Evolutionary conservation across 805 yeast species (phyloP), one percentile per base, ranked within the genome.

Genomic region (Yarrowia sp.): DNA sequence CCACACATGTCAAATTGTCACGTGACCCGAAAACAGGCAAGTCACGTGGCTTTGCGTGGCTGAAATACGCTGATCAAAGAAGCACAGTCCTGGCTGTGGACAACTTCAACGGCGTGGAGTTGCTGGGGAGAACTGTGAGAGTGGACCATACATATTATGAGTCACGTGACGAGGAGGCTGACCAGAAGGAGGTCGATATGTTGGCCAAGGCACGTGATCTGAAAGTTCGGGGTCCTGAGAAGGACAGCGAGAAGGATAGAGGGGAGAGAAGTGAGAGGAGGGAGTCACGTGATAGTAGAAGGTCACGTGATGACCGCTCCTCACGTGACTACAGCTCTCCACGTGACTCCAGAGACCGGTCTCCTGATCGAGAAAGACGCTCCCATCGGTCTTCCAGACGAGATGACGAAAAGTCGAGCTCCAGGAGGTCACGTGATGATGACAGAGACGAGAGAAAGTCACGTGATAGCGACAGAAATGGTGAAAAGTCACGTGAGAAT

Each of bases 31-130:
- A 79, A 2, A 81, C 88, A 0, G 90, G 91, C 1, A 81, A 82
- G 65, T 84, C 90, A 1, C 80, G 81, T 64, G 95, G 96, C 7
- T 90, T 87, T 78, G 95, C 88, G 4, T 92, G 86, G 76, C 74
- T 93, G 68, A 89, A 90, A 74, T 93, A 90, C 71, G 93, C 88
- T 69, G 90, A 89, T 69, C 90, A 86, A 74, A 78, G 88, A 58
- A 88, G 96, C 1, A 85, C 96, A 17, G 82, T 90, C 0, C 77
- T 93, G 32, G 97, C 98, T 0, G 86, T 93, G 3, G 98, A 93
- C 75, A 93, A 93, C 73, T 79, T 93, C 68, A 90, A 90, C 72
- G 96, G 97, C 0, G 74, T 79, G 0, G 76, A 72, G 32, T 67
- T 89, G 0, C 79, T 82, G 45, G 90, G 86, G 9, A 74, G 82